Percentiles rank a stretch among this genome's conserved stretches.
phyloP scores from a whole-genome alignment of 1,284 basidiomycete genomes.

The Leccinum brunneo-olivaceum region DNA sequence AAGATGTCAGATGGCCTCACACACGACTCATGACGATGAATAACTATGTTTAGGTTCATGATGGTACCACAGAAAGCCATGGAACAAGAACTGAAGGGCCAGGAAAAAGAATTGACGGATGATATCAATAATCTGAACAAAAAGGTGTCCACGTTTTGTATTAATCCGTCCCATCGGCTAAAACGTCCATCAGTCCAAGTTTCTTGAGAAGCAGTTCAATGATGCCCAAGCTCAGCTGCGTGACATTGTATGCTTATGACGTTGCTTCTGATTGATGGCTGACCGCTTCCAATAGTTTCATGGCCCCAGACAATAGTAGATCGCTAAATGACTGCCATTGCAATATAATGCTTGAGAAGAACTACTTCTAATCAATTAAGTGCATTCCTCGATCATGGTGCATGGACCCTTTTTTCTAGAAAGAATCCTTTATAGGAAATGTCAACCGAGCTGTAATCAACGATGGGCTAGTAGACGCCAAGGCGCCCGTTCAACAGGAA shows the following conservation, averaged over 20 bases:
- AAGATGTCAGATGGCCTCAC: conserved; percentile 64
- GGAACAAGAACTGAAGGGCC: conserved; percentile 63
- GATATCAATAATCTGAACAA: conserved; percentile 76
- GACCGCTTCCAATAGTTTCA: conserved; percentile 43
- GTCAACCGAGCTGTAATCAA: conserved; percentile 7
- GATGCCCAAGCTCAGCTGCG: conserved; percentile 82
- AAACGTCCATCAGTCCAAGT: conserved; percentile 58
- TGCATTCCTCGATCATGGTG: too few species aligned
- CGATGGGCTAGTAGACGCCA: conserved; percentile 11
- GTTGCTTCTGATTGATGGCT: neutral
- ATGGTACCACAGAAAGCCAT: conserved; percentile 76
- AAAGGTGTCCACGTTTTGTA: conserved; percentile 40
- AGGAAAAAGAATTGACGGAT: conserved; percentile 77
- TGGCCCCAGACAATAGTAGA: conserved; percentile 44
- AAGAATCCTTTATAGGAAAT: neutral
- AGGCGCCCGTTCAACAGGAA: conserved; percentile 16
- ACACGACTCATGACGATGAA: neutral
- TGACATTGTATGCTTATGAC: conserved; percentile 59
- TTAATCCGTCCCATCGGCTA: conserved; percentile 2
- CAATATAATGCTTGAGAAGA: conserved; percentile 8
- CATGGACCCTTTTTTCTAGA: neutral
- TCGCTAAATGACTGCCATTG: conserved; percentile 1
- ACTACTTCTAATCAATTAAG: too few species aligned
- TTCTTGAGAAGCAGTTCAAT: conserved; percentile 85
- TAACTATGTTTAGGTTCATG: conserved; percentile 64